Base-by-base conservation (phyloP, 1,284 basidiomycete genomes). In the Takashimella koratensis region DNA sequence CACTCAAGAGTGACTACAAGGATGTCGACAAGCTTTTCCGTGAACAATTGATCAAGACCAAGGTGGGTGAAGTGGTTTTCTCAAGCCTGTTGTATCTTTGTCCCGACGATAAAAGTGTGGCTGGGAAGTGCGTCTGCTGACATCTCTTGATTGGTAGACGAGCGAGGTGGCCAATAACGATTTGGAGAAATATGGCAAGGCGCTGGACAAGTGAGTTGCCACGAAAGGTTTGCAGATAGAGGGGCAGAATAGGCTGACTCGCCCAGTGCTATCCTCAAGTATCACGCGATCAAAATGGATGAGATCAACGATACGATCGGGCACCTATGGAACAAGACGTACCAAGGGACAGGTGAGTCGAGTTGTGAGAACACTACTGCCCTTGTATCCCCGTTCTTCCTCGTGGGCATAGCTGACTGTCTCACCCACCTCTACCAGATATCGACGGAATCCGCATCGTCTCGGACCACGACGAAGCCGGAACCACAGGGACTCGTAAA, bases 201-300 rank as follows among this genome's bases (percentile, higher is more conserved):
- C 93, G 1, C 77, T 97, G 44, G 93, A 97, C 77, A 90, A 88
- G 94, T 91, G 66, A 69, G 84, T 74, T 47, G n/a, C n/a, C n/a
- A n/a, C n/a, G n/a, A n/a, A n/a, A n/a, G n/a, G n/a, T n/a, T n/a
- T n/a, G n/a, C n/a, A n/a, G n/a, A n/a, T n/a, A n/a, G n/a, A n/a
- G n/a, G n/a, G n/a, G n/a, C n/a, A n/a, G n/a, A n/a, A n/a, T n/a
- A n/a, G n/a, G n/a, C n/a, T n/a, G n/a, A n/a, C n/a, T n/a, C n/a
- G n/a, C n/a, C n/a, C 58, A 94, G 91, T 64, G 95, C 93, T 43
- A 98, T 98, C 76, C 93, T 98, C 88, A 90, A 90, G 73, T 99
- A 96, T 70, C 96, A 99, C 70, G 80, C 87, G n/a, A 82, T 97
- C 68, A 99, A 99, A 78, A 98, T 99, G 96, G 91, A 93, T 74